A percentile compares a stretch with the other conserved stretches of the same genome.
Conservation (phyloP, 352 stramenopile genomes). For the Plasmopara viticola region DNA sequence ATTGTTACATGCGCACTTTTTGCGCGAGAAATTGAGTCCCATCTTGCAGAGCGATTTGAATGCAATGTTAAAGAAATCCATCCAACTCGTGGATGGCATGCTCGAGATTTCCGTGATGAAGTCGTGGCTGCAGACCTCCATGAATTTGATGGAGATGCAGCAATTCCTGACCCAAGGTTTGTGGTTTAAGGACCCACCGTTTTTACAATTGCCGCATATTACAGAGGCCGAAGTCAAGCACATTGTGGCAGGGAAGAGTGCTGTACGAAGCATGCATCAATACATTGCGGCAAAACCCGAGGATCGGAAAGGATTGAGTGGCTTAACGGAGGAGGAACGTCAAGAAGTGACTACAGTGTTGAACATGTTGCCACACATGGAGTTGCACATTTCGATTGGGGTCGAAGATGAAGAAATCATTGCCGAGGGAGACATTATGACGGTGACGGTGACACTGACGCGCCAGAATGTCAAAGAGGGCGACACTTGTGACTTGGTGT, state of each 20-base stretch:
- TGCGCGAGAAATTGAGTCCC: slow-evolving; percentile 77
- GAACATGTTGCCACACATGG: slow-evolving; percentile 93
- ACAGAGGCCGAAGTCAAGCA: slow-evolving; percentile 89
- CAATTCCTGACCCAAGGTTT: slow-evolving; percentile 96
- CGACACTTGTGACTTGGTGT: slow-evolving; percentile 92
- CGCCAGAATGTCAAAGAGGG: slow-evolving; percentile 95
- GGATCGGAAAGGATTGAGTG: slow-evolving; percentile 90
- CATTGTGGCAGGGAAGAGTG: slow-evolving; percentile 88
- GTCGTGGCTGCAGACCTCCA: slow-evolving; percentile 91
- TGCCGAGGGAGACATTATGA: slow-evolving; percentile 98
- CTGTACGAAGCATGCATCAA: slow-evolving; percentile 89
- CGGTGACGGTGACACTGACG: slow-evolving; percentile 93
- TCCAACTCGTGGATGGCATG: slow-evolving; percentile 97
- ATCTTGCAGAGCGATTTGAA: slow-evolving; percentile 86
- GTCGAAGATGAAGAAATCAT: slow-evolving; percentile 91
- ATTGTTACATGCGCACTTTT: slow-evolving; percentile 94
- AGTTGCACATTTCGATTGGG: slow-evolving; percentile 88
- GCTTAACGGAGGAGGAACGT: slow-evolving; percentile 88
- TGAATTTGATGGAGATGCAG: slow-evolving; percentile 96
- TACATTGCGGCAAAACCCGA: slow-evolving; percentile 90
- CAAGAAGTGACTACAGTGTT: slow-evolving; percentile 91
- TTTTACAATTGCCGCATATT: slow-evolving; percentile 89
- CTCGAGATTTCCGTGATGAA: slow-evolving; percentile 96
- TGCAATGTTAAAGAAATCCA: slow-evolving; percentile 93
- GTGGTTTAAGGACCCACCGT: slow-evolving; percentile 89